These are phyloP conservation scores for Penicillium hordei DNA, from an alignment of 2,329 filamentous ascomycete genomes.

Conservation along the genomic window DNA sequence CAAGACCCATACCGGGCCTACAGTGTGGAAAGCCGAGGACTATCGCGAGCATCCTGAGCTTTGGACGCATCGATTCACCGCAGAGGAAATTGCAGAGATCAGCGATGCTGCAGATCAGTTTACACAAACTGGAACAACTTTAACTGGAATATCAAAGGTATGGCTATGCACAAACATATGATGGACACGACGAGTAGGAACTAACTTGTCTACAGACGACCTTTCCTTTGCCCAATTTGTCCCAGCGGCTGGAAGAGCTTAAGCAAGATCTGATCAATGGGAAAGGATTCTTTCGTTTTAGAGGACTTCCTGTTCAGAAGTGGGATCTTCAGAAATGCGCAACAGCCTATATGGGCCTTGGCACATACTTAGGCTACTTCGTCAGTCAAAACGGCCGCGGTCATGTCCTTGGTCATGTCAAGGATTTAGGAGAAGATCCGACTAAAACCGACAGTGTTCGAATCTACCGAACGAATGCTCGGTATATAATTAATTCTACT, in stretches of 20 bases:
- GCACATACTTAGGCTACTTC: conserved; percentile 80
- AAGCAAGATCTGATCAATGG: conserved; percentile 70
- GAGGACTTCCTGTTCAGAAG: conserved; percentile 69
- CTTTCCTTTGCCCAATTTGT: conserved; percentile 61
- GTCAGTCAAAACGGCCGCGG: conserved; percentile 78
- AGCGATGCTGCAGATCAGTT: conserved; percentile 65
- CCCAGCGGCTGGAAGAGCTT: conserved; percentile 53
- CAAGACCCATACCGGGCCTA: conserved; percentile 65
- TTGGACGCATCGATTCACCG: conserved; percentile 69
- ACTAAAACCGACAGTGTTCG: conserved; percentile 77
- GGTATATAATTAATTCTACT: conserved; percentile 33
- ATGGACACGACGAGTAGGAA: not conserved
- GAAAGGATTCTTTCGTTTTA: conserved; percentile 85
- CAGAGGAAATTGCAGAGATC: conserved; percentile 65
- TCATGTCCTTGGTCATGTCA: conserved; percentile 82
- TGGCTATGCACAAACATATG: not conserved
- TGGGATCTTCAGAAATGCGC: conserved; percentile 78
- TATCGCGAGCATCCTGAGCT: conserved; percentile 61
- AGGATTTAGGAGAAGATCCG: conserved; percentile 77
- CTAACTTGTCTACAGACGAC: conserved; percentile 42
- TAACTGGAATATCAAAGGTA: conserved; percentile 67
- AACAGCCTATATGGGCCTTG: conserved; percentile 80
- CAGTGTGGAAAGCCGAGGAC: conserved; percentile 67
- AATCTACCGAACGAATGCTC: conserved; percentile 81
- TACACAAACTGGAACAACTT: conserved; percentile 59